Percentiles rank a stretch among this genome's conserved stretches.
Evolutionary conservation across 495 filamentous ascomycete genomes (phyloP).

Genomic region (Viridothelium virens): DNA sequence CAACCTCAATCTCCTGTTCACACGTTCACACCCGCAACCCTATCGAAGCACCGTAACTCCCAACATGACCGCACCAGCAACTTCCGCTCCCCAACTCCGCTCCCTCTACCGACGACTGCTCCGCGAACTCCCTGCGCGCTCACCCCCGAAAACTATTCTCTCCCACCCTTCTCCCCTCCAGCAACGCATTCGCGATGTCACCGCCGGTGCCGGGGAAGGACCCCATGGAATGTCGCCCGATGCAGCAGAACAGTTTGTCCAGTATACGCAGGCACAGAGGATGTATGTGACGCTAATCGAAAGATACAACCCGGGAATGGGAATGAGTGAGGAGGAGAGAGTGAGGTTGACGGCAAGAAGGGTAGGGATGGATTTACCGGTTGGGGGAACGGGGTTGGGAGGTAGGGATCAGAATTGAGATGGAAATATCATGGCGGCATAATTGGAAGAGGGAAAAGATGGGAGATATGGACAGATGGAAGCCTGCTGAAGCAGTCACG

Average conservation of each 20-base stretch:
- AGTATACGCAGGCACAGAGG: slow-evolving; percentile 75
- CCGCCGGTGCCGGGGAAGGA: slow-evolving; percentile 15
- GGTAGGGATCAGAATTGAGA: neutral
- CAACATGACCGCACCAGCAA: neutral
- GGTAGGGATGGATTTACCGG: slow-evolving; percentile 82
- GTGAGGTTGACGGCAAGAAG: slow-evolving; percentile 74
- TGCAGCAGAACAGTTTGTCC: slow-evolving; percentile 65
- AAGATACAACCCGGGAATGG: slow-evolving; percentile 86
- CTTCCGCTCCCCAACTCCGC: slow-evolving; percentile 42
- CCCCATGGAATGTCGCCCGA: slow-evolving; percentile 26
- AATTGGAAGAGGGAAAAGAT: neutral
- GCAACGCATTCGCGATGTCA: slow-evolving; percentile 36
- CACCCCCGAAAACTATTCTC: slow-evolving; percentile 32
- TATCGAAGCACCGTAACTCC: neutral
- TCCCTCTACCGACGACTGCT: slow-evolving; percentile 84
- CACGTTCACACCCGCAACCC: neutral
- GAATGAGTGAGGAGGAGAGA: slow-evolving; percentile 75
- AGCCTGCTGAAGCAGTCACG: neutral
- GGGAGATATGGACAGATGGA: too few species aligned
- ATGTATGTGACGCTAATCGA: slow-evolving; percentile 72
- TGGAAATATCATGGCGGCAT: neutral
- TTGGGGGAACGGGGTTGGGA: slow-evolving; percentile 19
- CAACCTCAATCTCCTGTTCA: neutral
- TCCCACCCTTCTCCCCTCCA: slow-evolving; percentile 44
- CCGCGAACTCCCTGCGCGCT: slow-evolving; percentile 74